phyloP scores from a whole-genome alignment of 306 rosid genomes.

The Morella rubra region DNA sequence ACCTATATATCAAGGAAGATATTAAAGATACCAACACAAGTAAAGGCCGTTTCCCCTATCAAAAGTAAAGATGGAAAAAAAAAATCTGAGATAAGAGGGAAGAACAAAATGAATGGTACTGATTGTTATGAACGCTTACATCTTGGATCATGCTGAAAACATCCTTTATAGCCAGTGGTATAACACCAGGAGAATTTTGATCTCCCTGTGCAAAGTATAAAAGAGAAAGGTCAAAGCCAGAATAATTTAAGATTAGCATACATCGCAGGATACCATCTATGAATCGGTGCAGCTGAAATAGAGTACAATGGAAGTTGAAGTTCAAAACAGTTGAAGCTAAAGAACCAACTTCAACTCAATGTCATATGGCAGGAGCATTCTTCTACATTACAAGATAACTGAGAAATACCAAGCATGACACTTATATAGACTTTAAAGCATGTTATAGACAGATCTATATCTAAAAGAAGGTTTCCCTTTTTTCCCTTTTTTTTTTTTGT shows the following conservation, averaged over 20 bases:
- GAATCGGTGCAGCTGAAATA: neutral
- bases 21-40: neutral
- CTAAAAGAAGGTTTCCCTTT: neutral
- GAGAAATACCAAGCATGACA: neutral
- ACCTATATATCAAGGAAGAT: slow-evolving; percentile 2
- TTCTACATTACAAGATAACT: neutral
- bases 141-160: slow-evolving; percentile 98
- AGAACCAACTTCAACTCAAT: neutral
- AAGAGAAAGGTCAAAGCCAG: neutral
- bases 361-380: neutral
- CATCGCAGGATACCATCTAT: neutral
- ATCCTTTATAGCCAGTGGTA: slow-evolving; percentile 97
- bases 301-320: neutral
- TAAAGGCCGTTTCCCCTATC: neutral
- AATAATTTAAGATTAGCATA: neutral
- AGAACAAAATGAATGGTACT: neutral
- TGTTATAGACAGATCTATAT: neutral
- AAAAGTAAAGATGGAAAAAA: neutral
- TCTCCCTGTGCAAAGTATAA: slow-evolving; percentile 72
- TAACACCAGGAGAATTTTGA: slow-evolving; percentile 85
- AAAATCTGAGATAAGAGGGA: neutral
- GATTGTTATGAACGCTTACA: slow-evolving; percentile 53
- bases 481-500: neutral
- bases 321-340: neutral
- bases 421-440: neutral